These are phyloP conservation scores for Breviolum minutum DNA, from an alignment of 73 alveolate genomes.

Conservation along the genomic window DNA sequence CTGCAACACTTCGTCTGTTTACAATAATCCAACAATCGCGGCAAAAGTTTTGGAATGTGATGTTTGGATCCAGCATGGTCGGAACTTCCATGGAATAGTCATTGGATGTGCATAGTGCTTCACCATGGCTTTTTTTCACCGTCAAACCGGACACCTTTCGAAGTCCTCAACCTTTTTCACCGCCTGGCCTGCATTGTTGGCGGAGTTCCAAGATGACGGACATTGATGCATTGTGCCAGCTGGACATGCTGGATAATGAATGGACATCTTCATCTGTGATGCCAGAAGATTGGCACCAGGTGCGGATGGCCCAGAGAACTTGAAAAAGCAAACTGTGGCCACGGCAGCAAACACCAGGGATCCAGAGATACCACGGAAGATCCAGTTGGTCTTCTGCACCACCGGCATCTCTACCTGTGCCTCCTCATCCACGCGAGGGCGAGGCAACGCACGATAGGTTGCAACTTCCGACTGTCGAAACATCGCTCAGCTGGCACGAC, in stretches of 20 bases:
- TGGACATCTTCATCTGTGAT: not conserved
- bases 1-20: no score
- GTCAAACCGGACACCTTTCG: not conserved
- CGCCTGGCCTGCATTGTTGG: conserved; percentile 25
- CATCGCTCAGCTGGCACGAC: not conserved
- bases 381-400: not conserved
- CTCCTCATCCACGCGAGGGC: not conserved
- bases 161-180: not conserved
- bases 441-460: not conserved
- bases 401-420: not conserved
- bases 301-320: not conserved
- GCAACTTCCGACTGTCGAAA: not conserved
- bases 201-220: not conserved
- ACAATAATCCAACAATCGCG: no score
- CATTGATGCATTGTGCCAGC: conserved; percentile 46
- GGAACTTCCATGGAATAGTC: no score
- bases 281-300: not conserved
- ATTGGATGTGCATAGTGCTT: not conserved
- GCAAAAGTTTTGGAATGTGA: no score
- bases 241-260: not conserved
- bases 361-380: conserved; percentile 17
- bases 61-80: no score
- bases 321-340: conserved; percentile 15
- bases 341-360: conserved; percentile 8
- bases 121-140: not conserved